Percentiles rank a stretch among this genome's conserved stretches.
These are phyloP conservation scores for Picochlorum sp. DNA, from an alignment of 139 green algal species.

Conservation along the genomic window DNA sequence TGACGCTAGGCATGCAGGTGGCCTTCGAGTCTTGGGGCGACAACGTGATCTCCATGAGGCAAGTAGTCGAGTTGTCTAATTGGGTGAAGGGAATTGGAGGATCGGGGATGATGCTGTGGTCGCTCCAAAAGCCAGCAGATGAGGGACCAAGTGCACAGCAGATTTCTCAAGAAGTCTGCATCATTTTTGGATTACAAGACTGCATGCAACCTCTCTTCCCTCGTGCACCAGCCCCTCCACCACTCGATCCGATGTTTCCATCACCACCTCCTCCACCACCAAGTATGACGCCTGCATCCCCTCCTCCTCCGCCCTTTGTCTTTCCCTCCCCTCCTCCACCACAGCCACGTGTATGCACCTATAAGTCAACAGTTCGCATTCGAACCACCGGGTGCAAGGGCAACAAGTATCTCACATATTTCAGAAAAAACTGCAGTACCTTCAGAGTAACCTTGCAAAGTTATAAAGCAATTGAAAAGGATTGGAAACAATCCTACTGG, in stretches of 20 bases:
- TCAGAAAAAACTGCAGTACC: not conserved
- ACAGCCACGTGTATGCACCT: not conserved
- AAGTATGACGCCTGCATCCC: too few species aligned
- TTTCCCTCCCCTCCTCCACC: not conserved
- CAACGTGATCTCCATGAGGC: not conserved
- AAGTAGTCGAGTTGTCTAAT: not conserved
- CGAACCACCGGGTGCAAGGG: not conserved
- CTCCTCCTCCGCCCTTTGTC: not conserved
- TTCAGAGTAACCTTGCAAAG: not conserved
- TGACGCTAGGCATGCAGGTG: constrained; percentile 3
- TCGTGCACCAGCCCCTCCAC: not conserved
- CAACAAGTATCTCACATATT: constrained; percentile 1
- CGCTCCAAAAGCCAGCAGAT: constrained; percentile 10
- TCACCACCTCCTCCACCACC: not conserved
- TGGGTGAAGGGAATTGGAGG: not conserved
- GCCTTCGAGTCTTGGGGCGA: not conserved
- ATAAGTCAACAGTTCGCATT: not conserved
- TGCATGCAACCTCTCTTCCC: not conserved
- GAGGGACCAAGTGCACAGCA: not conserved
- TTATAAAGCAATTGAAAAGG: too few species aligned
- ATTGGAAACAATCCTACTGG: too few species aligned
- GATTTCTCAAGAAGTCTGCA: constrained; percentile 1
- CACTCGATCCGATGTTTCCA: not conserved
- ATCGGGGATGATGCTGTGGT: constrained; percentile 9
- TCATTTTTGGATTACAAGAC: not conserved